These are phyloP conservation scores for Strobilomyces dryophilus DNA, from an alignment of 768 basidiomycete species.

Conservation along the genomic window DNA sequence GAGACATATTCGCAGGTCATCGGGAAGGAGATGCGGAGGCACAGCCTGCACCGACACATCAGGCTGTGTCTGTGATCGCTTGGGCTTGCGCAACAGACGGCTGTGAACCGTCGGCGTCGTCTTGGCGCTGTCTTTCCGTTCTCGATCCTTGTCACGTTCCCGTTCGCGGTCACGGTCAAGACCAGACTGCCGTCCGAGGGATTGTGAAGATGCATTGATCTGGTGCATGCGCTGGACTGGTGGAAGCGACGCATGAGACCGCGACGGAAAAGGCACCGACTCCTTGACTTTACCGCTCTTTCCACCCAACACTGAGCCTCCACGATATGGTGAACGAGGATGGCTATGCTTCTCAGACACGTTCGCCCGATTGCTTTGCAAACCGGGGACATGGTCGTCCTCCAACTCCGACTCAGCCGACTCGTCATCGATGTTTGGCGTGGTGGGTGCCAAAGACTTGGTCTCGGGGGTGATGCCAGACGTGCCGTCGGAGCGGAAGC, in stretches of 20 bases:
- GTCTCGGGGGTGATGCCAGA: conserved; percentile 38
- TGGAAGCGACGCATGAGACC: conserved; percentile 76
- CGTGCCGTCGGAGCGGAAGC: conserved; percentile 46
- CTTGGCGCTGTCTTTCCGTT: conserved; percentile 44
- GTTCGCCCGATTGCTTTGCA: conserved; percentile 22
- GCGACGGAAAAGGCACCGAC: conserved; percentile 70
- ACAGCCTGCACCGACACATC: conserved; percentile 48
- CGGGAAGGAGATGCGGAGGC: conserved; percentile 78
- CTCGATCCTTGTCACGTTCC: conserved; percentile 38
- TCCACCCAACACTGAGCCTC: conserved; percentile 38
- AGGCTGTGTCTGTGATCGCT: conserved; percentile 55
- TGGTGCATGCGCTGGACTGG: conserved; percentile 52
- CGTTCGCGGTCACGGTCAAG: conserved; percentile 38
- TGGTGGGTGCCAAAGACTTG: conserved; percentile 43
- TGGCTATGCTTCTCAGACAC: conserved; percentile 54
- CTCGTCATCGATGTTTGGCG: conserved; percentile 68
- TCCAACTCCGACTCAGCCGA: conserved; percentile 73
- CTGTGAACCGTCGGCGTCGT: conserved; percentile 30
- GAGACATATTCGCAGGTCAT: conserved; percentile 80
- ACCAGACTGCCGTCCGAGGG: conserved; percentile 67
- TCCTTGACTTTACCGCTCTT: conserved; percentile 39
- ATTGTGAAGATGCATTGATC: conserved; percentile 62
- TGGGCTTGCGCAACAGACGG: conserved; percentile 64
- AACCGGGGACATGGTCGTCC: conserved; percentile 41
- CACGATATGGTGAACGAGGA: conserved; percentile 74